Evolutionary conservation across 176 grass and related monocot species (phyloP).

Genomic region (Hordeum vulgare): MorexV3_pseudomolecules_assembly NC_058522.1:14629197-14629696

Average conservation of each 20-base stretch:
- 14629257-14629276: background rate
- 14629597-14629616: too few relatives aligned
- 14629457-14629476: background rate
- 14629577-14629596: too few relatives aligned
- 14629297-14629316: conserved; percentile 10
- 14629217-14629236: background rate
- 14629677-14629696: too few relatives aligned
- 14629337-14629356: background rate
- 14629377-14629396: background rate
- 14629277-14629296: conserved; percentile 12
- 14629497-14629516: background rate
- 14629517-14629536: background rate
- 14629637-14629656: too few relatives aligned
- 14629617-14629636: too few relatives aligned
- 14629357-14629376: conserved; percentile 37
- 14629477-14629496: background rate
- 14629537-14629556: too few relatives aligned
- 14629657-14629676: too few relatives aligned
- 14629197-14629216: background rate
- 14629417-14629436: background rate
- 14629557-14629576: too few relatives aligned
- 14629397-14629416: background rate
- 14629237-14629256: conserved; percentile 19
- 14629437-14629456: conserved; percentile 5
- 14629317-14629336: conserved; percentile 5